Conservation (phyloP, 1,284 basidiomycete genomes). For the Sporisorium graminicola region DNA sequence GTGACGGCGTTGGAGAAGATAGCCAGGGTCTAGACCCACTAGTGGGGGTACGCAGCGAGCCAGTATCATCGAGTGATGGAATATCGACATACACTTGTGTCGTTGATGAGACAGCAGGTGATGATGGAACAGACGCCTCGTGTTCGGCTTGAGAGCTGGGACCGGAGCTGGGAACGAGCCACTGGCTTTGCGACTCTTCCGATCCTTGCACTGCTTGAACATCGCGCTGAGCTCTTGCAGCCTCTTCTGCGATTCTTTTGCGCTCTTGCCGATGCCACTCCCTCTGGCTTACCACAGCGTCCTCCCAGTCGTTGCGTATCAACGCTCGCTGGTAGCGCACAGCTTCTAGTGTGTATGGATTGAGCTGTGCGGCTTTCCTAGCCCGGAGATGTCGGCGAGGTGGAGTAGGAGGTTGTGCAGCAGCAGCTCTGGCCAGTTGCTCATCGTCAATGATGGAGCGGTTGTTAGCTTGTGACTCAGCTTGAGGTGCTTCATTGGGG, state of each 20-base stretch:
- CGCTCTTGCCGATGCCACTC: constrained; percentile 57
- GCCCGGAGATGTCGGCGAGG: constrained; percentile 60
- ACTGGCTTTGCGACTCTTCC: constrained; percentile 43
- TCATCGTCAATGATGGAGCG: constrained; percentile 22
- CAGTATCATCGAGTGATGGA: constrained; percentile 3
- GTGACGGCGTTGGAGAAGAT: constrained; percentile 27
- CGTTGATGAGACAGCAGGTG: constrained; percentile 6
- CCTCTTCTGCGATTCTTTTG: constrained; percentile 42
- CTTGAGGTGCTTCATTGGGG: background rate
- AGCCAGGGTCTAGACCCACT: background rate
- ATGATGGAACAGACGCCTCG: constrained; percentile 19
- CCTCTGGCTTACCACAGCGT: constrained; percentile 69
- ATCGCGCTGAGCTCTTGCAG: constrained; percentile 27
- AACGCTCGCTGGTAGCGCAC: constrained; percentile 66
- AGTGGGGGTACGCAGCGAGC: background rate
- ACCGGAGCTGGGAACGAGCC: constrained; percentile 39
- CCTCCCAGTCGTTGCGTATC: constrained; percentile 70
- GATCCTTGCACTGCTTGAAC: constrained; percentile 14
- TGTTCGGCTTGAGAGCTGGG: constrained; percentile 44
- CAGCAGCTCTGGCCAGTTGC: constrained; percentile 27
- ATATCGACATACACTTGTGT: constrained; percentile 38
- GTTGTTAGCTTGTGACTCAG: background rate
- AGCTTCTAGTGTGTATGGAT: constrained; percentile 70
- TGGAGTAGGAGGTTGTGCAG: constrained; percentile 40
- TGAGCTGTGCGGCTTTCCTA: constrained; percentile 69